Conservation (phyloP, 805 yeast species). For the Huiozyma naganishii region DNA sequence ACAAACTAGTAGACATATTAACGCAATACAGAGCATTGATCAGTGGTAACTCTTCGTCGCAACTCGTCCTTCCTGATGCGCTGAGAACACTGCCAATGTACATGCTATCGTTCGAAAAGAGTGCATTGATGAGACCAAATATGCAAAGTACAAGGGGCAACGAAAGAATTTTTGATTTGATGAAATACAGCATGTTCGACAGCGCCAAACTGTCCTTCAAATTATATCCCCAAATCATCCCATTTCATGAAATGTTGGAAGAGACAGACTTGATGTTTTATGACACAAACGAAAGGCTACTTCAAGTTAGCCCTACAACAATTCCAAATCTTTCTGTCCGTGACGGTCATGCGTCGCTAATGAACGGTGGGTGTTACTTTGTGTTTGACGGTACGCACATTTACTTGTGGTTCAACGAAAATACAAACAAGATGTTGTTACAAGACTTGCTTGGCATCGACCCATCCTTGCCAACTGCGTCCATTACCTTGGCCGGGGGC, state of each 20-base stretch:
- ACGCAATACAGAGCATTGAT: conserved; percentile 45
- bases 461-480: conserved; percentile 11
- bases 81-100: conserved; percentile 60
- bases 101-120: conserved; percentile 58
- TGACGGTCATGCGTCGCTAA: conserved; percentile 28
- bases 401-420: conserved; percentile 57
- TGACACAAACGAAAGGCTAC: conserved; percentile 31
- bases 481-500: conserved; percentile 26
- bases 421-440: conserved; percentile 54
- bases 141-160: conserved; percentile 42
- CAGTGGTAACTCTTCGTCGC: conserved; percentile 32
- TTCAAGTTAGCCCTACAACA: conserved; percentile 37
- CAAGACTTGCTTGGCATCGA: conserved; percentile 67
- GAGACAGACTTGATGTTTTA: conserved; percentile 44
- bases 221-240: conserved; percentile 72
- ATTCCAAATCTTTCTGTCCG: conserved; percentile 33
- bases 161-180: conserved; percentile 40
- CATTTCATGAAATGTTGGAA: conserved; percentile 49
- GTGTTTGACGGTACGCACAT: conserved; percentile 56
- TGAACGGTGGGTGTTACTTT: conserved; percentile 68
- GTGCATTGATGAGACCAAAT: conserved; percentile 42
- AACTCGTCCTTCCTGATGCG: conserved; percentile 73
- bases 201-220: conserved; percentile 45
- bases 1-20: conserved; percentile 43
- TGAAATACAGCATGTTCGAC: conserved; percentile 39